Evolutionary conservation across 1,139 yeast species (phyloP), one percentile per base, ranked within the genome.

Genomic region (Blastobotrys apis): DNA sequence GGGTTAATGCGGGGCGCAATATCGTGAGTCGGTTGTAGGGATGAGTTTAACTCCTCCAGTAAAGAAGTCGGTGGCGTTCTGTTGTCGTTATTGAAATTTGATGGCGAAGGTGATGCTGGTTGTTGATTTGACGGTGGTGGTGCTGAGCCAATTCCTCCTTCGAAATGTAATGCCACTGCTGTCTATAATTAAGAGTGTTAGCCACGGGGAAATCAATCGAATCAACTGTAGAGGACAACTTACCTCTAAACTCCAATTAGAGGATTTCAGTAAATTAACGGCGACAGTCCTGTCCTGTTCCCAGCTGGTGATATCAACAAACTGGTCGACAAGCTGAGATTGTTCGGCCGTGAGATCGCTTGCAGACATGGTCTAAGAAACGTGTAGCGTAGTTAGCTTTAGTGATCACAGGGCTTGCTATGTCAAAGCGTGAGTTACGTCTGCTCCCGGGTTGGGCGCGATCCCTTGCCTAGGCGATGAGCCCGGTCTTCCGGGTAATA

Each of bases 161-260:
- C 66, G 37, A 62, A 58, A 44, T 60, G 61, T 20, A 59, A 49
- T 26, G 54, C 47, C 10, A 62, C 58, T 5, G 67, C 67, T 29
- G 52, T 48, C 50, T n/a, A n/a, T 31, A 31, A 20, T 5, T 12
- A 31, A 30, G 9, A 13, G 8, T 8, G 27, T 31, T 31, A 31
- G 34, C 34, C n/a, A n/a, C n/a, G n/a, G n/a, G n/a, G n/a, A n/a
- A n/a, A n/a, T n/a, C n/a, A n/a, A n/a, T n/a, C n/a, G n/a, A n/a
- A n/a, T n/a, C n/a, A n/a, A n/a, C n/a, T n/a, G n/a, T n/a, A n/a
- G n/a, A n/a, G 40, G n/a, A n/a, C n/a, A n/a, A n/a, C n/a, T n/a
- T n/a, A n/a, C n/a, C n/a, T 61, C 65, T 12, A 63, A 51, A 42
- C 60, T 55, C 65, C 67, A 61, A 27, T 54, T 51, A 3, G 58